Evolutionary conservation across 768 basidiomycete species (phyloP), one percentile per base, ranked within the genome.

Genomic region (Boletus vermiculosoides): DNA sequence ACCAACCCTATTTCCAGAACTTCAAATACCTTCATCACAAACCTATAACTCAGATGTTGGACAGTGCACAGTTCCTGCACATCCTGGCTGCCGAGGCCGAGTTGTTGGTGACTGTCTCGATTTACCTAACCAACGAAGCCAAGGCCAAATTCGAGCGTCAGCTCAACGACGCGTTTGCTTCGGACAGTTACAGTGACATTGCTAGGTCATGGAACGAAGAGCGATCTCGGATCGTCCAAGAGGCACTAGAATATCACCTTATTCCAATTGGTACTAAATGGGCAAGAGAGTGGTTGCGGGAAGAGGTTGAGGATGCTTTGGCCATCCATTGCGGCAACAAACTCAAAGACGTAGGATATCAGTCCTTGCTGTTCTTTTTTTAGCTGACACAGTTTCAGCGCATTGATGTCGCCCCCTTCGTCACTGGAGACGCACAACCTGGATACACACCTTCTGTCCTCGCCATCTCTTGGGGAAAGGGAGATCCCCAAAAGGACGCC

Each of bases 1-100:
- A 70, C 39, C 28, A 40, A 47, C 20, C 6, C 42, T 46, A 37
- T 34, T 46, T 41, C 41, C 36, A 99, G 96, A 87, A 84, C 64
- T 98, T 98, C 83, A 98, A 98, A 78, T 98, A 98, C 74, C 80
- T 98, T 30, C 76, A 80, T 28, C 80, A 88, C 58, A 98, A 97
- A 66, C 85, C 83, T 25, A 80, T 93, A 31, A 69, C 70, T 30
- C 80, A 85, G 5, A 87, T 96, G 83, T 64, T 85, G 39, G 80
- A 85, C 40, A 77, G 81, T 1, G 77, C 90, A 20, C 92, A 95
- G 63, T 98, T 95, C 74, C 78, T 98, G 25, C 86, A 92, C 62
- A 96, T 98, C 61, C 83, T 98, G 10, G 81, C 83, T 40, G 97
- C 97, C 1, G 96, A 99, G 71, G 74, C 84, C n/a, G 91, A 96